Base-by-base conservation (phyloP, 805 yeast genomes). In the Yarrowia osloensis region DNA sequence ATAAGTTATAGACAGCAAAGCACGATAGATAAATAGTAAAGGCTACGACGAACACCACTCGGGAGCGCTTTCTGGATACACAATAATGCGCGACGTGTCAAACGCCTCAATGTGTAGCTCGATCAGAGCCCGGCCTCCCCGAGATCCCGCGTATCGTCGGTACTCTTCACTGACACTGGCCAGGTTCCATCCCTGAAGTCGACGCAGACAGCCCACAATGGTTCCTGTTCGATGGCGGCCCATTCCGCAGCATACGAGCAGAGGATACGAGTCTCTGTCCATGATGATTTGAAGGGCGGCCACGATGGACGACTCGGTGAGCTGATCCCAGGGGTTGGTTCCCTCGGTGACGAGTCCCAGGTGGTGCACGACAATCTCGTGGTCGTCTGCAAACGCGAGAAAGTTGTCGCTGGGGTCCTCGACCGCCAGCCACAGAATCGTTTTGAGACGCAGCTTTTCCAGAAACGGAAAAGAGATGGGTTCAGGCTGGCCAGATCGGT, bases 211-310 rank as follows among this genome's bases (percentile, higher is more conserved):
- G 0, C 99, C 99, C 68, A 95, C 86, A 3, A 95, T 97, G 0
- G 98, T 93, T 0, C 99, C 99, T 0, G 98, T 93, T 70, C 99
- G 82, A 77, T 94, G 99, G 71, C 99, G 81, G 0, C 99, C 99
- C 99, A 95, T 95, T 15, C 98, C 97, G 73, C 98, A 95, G 76
- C 98, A 95, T 4, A 93, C 93, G 62, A 95, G 79, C 69, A 95
- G 73, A 0, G 99, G 98, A 73, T 91, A 90, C 75, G 87, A 86
- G n/a, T 85, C 82, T 70, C 83, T 83, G 72, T 90, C 84, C 50
- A 88, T 85, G 21, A 94, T 89, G 37, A 91, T 82, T 69, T 88
- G 89, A 69, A 94, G 78, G 0, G 97, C 96, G 69, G 86, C 87
- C 29, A 85, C 84, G 65, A 94, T 91, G 24, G 96, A 86, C 47